phyloP scores from a whole-genome alignment of 805 yeast genomes.

The Torulaspora maleeae region DNA sequence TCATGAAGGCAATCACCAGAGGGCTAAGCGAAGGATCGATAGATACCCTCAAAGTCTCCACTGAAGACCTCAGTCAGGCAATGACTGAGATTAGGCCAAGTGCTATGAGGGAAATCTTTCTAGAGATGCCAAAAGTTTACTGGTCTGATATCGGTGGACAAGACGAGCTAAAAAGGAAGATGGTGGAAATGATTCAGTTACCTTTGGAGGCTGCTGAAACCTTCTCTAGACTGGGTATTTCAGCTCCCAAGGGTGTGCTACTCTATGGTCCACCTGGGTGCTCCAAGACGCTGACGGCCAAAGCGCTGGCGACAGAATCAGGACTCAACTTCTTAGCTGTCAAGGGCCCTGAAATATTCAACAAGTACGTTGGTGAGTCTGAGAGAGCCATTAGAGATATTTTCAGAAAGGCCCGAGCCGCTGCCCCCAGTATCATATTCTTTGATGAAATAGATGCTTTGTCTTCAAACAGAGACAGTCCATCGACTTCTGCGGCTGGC shows the following conservation, averaged over 20 bases:
- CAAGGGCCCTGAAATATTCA: constrained; percentile 94
- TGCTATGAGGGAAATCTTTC: constrained; percentile 92
- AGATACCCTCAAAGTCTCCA: constrained; percentile 43
- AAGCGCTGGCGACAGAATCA: constrained; percentile 92
- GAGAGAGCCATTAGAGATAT: constrained; percentile 92
- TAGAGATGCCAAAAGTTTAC: constrained; percentile 89
- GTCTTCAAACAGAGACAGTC: constrained; percentile 65
- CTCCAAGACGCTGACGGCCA: constrained; percentile 90
- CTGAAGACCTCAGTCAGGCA: constrained; percentile 63
- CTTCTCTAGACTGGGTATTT: constrained; percentile 70
- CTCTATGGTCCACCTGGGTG: constrained; percentile 99
- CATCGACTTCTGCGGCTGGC: constrained; percentile 64
- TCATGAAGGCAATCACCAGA: constrained; percentile 71
- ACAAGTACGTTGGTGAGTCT: constrained; percentile 93
- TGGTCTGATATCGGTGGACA: constrained; percentile 98
- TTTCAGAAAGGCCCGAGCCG: constrained; percentile 89
- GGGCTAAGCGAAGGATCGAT: constrained; percentile 38
- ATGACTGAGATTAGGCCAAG: constrained; percentile 83
- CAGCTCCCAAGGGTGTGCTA: constrained; percentile 89
- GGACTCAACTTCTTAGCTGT: constrained; percentile 92
- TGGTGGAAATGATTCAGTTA: constrained; percentile 85
- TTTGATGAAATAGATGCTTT: constrained; percentile 97
- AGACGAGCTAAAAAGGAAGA: constrained; percentile 68
- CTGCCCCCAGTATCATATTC: constrained; percentile 89
- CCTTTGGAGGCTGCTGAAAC: constrained; percentile 81